A percentile compares a stretch with the other conserved stretches of the same genome.
Evolutionary conservation across 2,329 filamentous ascomycete genomes (phyloP).

Genomic region (Epicoccum sorghinum): DNA sequence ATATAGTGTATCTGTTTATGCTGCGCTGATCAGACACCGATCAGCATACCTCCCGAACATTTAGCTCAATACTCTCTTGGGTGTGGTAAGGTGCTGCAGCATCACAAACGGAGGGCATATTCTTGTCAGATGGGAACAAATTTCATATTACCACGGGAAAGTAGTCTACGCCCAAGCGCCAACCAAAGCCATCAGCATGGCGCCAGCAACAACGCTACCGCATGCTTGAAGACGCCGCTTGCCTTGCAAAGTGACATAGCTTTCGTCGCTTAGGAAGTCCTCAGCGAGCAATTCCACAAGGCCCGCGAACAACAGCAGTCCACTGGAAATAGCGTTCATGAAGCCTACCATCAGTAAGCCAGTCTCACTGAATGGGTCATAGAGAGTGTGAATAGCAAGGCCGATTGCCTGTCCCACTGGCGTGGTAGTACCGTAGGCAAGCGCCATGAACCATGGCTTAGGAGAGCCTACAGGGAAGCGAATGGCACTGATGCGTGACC

Average conservation of each 20-base stretch:
- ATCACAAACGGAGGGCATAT: no score
- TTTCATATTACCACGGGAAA: not conserved
- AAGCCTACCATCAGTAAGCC: conserved; percentile 58
- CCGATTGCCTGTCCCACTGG: conserved; percentile 59
- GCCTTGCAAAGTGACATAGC: conserved; percentile 65
- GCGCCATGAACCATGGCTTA: conserved; percentile 74
- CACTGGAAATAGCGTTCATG: conserved; percentile 58
- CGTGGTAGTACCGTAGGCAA: conserved; percentile 66
- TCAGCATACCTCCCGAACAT: no score
- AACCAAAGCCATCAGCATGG: conserved; percentile 69
- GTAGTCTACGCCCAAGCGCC: conserved; percentile 65
- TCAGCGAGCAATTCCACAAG: conserved; percentile 58
- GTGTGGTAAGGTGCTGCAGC: no score
- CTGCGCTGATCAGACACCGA: no score
- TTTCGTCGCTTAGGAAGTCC: conserved; percentile 66
- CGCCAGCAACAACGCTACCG: conserved; percentile 64
- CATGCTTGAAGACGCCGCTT: conserved; percentile 66
- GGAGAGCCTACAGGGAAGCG: conserved; percentile 72
- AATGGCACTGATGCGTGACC: conserved; percentile 72
- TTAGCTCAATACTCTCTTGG: no score
- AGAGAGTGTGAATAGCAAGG: conserved; percentile 56
- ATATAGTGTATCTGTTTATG: no score
- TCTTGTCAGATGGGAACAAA: not conserved
- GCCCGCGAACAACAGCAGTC: conserved; percentile 57
- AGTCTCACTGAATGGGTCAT: conserved; percentile 56